Percentiles rank a stretch among this genome's conserved stretches.
Conservation (phyloP, 306 rosid species). For the Boehmeria nivea region DNA sequence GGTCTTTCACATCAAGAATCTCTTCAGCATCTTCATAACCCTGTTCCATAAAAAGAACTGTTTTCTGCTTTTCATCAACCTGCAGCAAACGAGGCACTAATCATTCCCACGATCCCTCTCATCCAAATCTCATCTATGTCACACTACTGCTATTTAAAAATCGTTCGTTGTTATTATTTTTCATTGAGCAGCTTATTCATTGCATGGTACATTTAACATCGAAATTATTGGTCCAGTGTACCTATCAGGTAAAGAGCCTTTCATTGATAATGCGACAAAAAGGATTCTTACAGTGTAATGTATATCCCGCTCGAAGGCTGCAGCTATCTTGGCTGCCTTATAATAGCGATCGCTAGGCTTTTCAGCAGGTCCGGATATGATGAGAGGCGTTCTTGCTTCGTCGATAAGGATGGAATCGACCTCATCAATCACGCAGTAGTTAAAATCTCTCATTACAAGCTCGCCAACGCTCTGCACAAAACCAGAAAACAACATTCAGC, state of each 20-base stretch:
- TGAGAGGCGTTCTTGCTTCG: slow-evolving; percentile 98
- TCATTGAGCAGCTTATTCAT: no score
- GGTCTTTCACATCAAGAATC: slow-evolving; percentile 80
- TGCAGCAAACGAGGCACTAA: no score
- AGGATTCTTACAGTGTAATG: slow-evolving; percentile 88
- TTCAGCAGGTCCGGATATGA: slow-evolving; percentile 95
- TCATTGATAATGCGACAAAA: background rate
- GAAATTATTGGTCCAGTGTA: no score
- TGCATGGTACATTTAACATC: no score
- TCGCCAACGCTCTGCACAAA: slow-evolving; percentile 81
- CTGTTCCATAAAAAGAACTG: slow-evolving; percentile 83
- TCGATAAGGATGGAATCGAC: slow-evolving; percentile 98
- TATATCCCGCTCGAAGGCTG: slow-evolving; percentile 79
- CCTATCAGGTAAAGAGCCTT: background rate
- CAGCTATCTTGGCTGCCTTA: slow-evolving; percentile 92
- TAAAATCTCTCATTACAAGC: slow-evolving; percentile 85
- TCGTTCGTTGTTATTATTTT: no score
- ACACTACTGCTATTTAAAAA: no score
- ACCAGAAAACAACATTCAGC: slow-evolving; percentile 29
- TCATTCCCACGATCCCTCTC: no score
- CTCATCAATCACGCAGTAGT: slow-evolving; percentile 91
- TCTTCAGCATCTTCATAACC: slow-evolving; percentile 98
- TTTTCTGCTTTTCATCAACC: slow-evolving; percentile 94
- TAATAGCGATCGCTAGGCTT: slow-evolving; percentile 84
- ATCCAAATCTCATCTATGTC: no score